Conservation (phyloP, 2,329 filamentous ascomycete species). For the Capronia americana region DNA sequence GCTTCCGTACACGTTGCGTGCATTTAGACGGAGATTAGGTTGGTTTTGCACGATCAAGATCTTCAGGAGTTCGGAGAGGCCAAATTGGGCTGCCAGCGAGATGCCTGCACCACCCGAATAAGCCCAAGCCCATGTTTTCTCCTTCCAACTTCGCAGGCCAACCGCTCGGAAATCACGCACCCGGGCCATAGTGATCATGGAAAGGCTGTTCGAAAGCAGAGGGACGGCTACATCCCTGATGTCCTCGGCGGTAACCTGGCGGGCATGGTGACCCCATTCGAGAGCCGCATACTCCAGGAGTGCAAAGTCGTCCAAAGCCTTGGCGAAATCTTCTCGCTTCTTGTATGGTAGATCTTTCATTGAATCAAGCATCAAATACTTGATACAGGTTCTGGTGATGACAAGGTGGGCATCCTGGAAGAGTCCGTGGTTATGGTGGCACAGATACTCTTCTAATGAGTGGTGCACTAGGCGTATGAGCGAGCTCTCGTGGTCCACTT, state of each 20-base stretch:
- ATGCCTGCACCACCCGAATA: slow-evolving; percentile 36
- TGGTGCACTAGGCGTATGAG: slow-evolving; percentile 46
- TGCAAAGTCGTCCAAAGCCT: slow-evolving; percentile 25
- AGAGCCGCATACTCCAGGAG: slow-evolving; percentile 37
- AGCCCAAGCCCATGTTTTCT: slow-evolving; percentile 32
- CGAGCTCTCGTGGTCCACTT: slow-evolving; percentile 42
- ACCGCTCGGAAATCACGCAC: slow-evolving; percentile 29
- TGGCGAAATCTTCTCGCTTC: slow-evolving; percentile 22
- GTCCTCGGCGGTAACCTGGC: slow-evolving; percentile 7
- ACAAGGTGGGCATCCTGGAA: slow-evolving; percentile 42
- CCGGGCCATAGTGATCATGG: slow-evolving; percentile 32
- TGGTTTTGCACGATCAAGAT: slow-evolving; percentile 28
- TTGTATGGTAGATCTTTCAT: slow-evolving; percentile 26
- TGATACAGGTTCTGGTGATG: slow-evolving; percentile 37
- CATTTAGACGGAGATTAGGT: slow-evolving; percentile 33
- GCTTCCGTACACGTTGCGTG: slow-evolving; percentile 41
- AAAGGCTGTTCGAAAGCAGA: slow-evolving; percentile 27
- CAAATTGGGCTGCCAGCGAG: slow-evolving; percentile 34
- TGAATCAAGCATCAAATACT: slow-evolving; percentile 32
- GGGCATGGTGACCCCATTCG: slow-evolving; percentile 38
- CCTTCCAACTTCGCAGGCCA: slow-evolving; percentile 29
- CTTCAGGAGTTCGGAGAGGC: slow-evolving; percentile 33
- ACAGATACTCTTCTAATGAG: slow-evolving; percentile 46
- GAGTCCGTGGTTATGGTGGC: slow-evolving; percentile 43
- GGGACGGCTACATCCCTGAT: slow-evolving; percentile 31